phyloP scores from a whole-genome alignment of 768 basidiomycete species.

The Pleurotus giganteus region DNA sequence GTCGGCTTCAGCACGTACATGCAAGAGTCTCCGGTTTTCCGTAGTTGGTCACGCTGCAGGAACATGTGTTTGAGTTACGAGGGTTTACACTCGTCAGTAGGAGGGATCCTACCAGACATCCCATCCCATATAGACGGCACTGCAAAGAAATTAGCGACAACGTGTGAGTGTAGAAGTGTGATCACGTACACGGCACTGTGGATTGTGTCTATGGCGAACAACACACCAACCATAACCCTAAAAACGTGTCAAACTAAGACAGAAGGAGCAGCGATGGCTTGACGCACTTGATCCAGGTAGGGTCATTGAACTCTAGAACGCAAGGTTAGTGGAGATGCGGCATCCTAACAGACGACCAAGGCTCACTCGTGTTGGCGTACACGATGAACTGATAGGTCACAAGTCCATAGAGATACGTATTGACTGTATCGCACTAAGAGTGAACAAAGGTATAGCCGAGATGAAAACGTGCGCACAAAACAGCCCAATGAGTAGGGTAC shows the following conservation, averaged over 20 bases:
- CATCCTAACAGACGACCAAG: constrained; percentile 6
- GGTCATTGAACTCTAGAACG: constrained; percentile 34
- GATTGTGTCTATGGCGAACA: constrained; percentile 33
- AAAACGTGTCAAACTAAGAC: neutral
- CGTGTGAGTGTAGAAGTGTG: constrained; percentile 6
- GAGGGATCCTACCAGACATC: constrained; percentile 24
- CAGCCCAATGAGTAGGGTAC: constrained; percentile 23
- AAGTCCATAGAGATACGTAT: constrained; percentile 31
- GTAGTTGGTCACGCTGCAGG: constrained; percentile 37
- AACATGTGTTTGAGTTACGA: neutral
- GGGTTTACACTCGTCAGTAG: neutral
- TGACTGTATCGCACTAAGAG: constrained; percentile 15
- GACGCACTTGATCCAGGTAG: constrained; percentile 31
- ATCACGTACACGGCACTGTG: constrained; percentile 34
- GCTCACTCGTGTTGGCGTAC: constrained; percentile 30
- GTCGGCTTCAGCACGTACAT: constrained; percentile 17
- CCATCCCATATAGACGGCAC: constrained; percentile 33
- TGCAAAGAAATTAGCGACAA: constrained; percentile 13
- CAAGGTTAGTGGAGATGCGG: constrained; percentile 5
- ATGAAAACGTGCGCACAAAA: constrained; percentile 18
- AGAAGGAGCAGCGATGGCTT: neutral
- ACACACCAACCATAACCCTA: constrained; percentile 28
- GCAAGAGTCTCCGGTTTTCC: constrained; percentile 33
- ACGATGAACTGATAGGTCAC: constrained; percentile 37
- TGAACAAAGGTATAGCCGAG: neutral